Evolutionary conservation across 495 filamentous ascomycete species (phyloP).

Genomic region (Opeltia flavorubescens): DNA sequence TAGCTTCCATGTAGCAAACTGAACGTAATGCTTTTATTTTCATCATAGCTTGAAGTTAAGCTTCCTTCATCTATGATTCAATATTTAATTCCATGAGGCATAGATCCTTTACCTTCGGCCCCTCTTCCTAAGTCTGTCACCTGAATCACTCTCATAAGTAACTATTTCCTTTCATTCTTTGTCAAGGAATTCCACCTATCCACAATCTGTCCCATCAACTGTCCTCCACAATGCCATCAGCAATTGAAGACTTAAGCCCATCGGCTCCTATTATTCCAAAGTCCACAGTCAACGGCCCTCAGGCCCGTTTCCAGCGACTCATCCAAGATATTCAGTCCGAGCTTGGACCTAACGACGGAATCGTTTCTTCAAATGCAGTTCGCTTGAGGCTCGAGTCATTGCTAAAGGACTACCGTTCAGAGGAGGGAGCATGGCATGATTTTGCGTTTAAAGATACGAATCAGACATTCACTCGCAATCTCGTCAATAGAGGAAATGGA

Average conservation of each 20-base stretch:
- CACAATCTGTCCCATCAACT: too few species aligned
- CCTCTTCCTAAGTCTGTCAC: too few species aligned
- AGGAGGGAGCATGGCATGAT: constrained; percentile 50
- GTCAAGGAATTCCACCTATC: too few species aligned
- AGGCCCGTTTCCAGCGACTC: constrained; percentile 51
- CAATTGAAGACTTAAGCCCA: background rate
- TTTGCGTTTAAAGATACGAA: constrained; percentile 55
- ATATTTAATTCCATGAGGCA: too few species aligned
- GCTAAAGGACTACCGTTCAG: constrained; percentile 59
- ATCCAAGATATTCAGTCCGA: constrained; percentile 55
- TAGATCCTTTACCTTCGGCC: too few species aligned
- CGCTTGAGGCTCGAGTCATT: constrained; percentile 47
- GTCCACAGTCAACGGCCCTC: background rate
- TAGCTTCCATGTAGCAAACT: too few species aligned
- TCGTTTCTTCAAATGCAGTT: constrained; percentile 67
- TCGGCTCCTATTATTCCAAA: background rate
- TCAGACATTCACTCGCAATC: constrained; percentile 68
- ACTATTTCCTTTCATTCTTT: too few species aligned
- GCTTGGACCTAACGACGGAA: constrained; percentile 64
- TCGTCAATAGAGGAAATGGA: constrained; percentile 82
- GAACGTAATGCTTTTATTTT: too few species aligned
- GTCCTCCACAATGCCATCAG: background rate
- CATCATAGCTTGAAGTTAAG: too few species aligned
- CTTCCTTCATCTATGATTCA: too few species aligned
- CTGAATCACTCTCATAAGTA: too few species aligned